Base-by-base conservation (phyloP, 257 asterid genomes). In the Mitragyna speciosa region DNA sequence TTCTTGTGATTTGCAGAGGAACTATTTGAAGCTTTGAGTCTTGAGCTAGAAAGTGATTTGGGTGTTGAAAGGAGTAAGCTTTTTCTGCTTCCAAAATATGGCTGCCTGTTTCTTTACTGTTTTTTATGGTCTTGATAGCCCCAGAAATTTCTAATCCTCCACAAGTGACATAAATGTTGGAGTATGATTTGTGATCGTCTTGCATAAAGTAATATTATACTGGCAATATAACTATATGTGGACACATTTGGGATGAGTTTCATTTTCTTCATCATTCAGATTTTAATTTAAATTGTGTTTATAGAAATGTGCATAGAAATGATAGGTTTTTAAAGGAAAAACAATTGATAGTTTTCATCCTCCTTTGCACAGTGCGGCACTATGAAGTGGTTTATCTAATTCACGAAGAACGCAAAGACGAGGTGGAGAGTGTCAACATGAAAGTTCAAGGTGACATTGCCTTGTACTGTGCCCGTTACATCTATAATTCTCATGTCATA, bases 351-450 rank as follows among this genome's bases (percentile, higher is more conserved):
- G 20, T 41, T 69, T 59, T 76, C 72, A 36, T 36, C 41, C 52
- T 45, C 24, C 56, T 65, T 70, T 83, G 69, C 48, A 36, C 94
- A 95, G 99, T 88, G 97, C 86, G 98, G 70, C 99, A 95, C 86
- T 93, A 95, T 84, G 98, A 95, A 86, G 96, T 95, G 73, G 99
- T 95, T 43, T 95, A 92, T 86, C 85, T 95, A 76, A 92, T 95
- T 78, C 99, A 93, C 61, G 98, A 95, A 90, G 86, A 95, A 76
- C 86, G 80, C 87, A 85, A 84, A 81, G 94, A 91, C 4, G 91
- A 95, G 78, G 97, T 93, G 56, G 96, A 92, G 89, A 86, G 82
- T 76, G 97, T 95, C 84, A 95, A 89, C 83, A 41, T 33, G 72
- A 95, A 91, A 87, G 89, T 93, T 88, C 90, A 85, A 95, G 99